phyloP scores from a whole-genome alignment of 2,329 filamentous ascomycete species.

The Cercospora zeina region DNA sequence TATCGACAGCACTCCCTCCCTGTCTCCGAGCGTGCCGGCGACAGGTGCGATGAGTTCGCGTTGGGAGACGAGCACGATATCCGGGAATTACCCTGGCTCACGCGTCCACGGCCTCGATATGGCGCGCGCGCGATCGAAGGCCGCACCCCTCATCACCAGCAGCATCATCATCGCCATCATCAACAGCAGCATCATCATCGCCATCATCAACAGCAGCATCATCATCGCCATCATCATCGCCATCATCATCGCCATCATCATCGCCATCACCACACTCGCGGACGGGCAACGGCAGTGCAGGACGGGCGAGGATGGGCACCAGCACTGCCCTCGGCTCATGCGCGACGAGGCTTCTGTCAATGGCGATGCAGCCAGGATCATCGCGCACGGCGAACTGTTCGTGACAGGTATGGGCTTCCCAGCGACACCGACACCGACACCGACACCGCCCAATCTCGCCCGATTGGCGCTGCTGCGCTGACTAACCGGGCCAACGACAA shows the following conservation, averaged over 20 bases:
- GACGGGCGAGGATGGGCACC: conserved; percentile 12
- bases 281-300: conserved; percentile 18
- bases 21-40: conserved; percentile 19
- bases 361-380: background rate
- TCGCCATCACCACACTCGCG: background rate
- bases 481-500: background rate
- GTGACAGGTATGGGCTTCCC: conserved; percentile 15
- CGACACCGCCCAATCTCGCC: background rate
- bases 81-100: conserved; percentile 17
- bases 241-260: too few species aligned
- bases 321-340: conserved; percentile 1
- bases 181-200: too few species aligned
- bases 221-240: too few species aligned
- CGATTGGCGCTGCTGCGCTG: background rate
- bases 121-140: too few species aligned
- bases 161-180: too few species aligned
- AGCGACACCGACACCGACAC: background rate
- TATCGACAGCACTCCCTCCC: conserved; percentile 10
- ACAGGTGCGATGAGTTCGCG: conserved; percentile 11
- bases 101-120: conserved; percentile 4
- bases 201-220: too few species aligned
- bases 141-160: too few species aligned
- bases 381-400: background rate
- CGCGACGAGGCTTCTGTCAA: conserved; percentile 11
- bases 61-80: conserved; percentile 18